Evolutionary conservation across 345 rosid genomes (phyloP).

Genomic region (Acer saccharum): DNA sequence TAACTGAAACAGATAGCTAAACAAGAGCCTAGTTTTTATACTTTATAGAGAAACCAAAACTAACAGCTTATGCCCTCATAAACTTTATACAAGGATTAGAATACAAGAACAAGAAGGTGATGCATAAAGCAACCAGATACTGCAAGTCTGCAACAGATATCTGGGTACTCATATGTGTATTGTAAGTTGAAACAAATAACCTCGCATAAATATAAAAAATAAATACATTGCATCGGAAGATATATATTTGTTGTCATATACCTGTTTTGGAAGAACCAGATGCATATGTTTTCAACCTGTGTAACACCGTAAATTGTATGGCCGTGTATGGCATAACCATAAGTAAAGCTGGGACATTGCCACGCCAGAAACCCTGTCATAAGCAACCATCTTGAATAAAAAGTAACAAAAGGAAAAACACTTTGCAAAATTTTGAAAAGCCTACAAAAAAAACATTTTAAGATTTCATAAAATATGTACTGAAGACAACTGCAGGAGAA

Average conservation of each 20-base stretch:
- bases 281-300: constrained; percentile 75
- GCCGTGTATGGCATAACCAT: constrained; percentile 98
- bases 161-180: background rate
- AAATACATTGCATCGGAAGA: background rate
- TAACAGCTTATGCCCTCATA: background rate
- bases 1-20: background rate
- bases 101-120: background rate
- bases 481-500: background rate
- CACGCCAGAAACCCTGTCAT: constrained; percentile 97
- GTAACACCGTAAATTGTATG: constrained; percentile 86
- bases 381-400: constrained; percentile 26
- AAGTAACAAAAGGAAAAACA: background rate
- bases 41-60: background rate
- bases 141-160: too few species aligned
- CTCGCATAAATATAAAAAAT: background rate
- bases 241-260: constrained; percentile 20
- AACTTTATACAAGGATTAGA: background rate
- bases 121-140: too few species aligned
- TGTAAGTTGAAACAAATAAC: background rate
- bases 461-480: constrained; percentile 8
- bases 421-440: background rate
- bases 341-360: constrained; percentile 96
- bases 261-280: constrained; percentile 91
- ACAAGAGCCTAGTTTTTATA: background rate
- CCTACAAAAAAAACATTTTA: background rate